Conservation (phyloP, 2,329 filamentous ascomycete genomes). For the Hypoxylon rubiginosum region DNA sequence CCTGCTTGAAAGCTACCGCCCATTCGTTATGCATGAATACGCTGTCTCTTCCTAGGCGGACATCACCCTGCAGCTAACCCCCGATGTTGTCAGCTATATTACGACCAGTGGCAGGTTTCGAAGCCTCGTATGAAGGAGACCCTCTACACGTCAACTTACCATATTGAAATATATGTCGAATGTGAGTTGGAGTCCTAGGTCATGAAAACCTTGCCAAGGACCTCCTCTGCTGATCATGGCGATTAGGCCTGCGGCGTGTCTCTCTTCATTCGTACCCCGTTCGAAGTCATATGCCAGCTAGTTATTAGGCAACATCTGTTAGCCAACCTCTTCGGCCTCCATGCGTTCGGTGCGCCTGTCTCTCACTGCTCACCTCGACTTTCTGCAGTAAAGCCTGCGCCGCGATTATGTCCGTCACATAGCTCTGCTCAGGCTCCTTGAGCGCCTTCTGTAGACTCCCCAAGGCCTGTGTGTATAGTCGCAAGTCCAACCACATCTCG, state of each 20-base stretch:
- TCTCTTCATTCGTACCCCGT: conserved; percentile 48
- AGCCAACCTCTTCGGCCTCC: conserved; percentile 8
- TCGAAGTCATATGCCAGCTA: conserved; percentile 48
- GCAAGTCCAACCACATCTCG: conserved; percentile 46
- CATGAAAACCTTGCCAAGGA: conserved; percentile 42
- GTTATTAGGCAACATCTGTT: conserved; percentile 7
- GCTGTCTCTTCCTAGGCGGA: conserved; percentile 46
- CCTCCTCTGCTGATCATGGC: conserved; percentile 47
- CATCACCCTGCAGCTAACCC: conserved; percentile 48
- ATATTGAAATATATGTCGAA: conserved; percentile 50
- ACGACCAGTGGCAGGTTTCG: neutral
- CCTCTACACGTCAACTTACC: conserved; percentile 34
- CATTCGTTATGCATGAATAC: conserved; percentile 44
- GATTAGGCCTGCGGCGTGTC: conserved; percentile 47
- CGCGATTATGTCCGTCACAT: conserved; percentile 43
- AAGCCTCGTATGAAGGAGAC: neutral
- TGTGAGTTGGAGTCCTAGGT: conserved; percentile 45
- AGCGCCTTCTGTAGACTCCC: conserved; percentile 47
- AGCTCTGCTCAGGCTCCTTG: conserved; percentile 36
- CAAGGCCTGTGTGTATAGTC: conserved; percentile 45
- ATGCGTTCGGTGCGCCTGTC: neutral
- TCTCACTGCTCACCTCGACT: conserved; percentile 43
- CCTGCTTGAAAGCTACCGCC: conserved; percentile 40
- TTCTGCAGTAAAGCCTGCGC: conserved; percentile 49
- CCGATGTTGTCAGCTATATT: conserved; percentile 25